Evolutionary conservation across 331 rosid genomes (phyloP), one percentile per base, ranked within the genome.

Genomic region (Stylosanthes scabra): DNA sequence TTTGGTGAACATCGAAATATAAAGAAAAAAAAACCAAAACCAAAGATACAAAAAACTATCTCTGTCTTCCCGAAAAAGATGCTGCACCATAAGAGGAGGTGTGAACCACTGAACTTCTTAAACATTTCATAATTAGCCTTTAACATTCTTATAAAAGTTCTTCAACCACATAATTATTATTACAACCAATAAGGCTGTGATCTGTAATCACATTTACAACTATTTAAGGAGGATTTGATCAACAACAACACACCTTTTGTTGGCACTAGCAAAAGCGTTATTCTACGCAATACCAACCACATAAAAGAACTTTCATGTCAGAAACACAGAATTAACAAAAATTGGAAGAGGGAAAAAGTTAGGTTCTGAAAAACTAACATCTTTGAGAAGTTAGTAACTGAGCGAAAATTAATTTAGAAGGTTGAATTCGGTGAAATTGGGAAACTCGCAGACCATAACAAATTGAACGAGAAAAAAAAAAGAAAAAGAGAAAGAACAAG

Each of bases 391-490:
- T 78, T 54, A 86, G 67, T 29, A 88, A 80, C 72, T 83, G 88
- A 50, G 83, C 86, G 5, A 87, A 84, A 55, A 78, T 88, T 11
- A 79, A 74, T 46, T 89, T 96, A 49, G 88, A 72, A 42, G 79
- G 68, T 16, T 83, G 90, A 77, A 70, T 78, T 51, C 79, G 82
- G 63, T 82, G 80, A 58, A 88, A 83, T 20, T 20, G 25, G 25
- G 25, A 20, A 20, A 20, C 25, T 20, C 25, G 25, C 25, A 20
- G 1, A 20, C 25, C 25, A 20, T 20, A 20, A 20, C 25, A 20
- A 20, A 20, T 20, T 20, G 25, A 20, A 20, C 25, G 25, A 20
- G 25, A 20, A 20, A 20, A 20, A n/a, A n/a, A n/a, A 31, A 3
- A 31, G 4, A 31, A 31, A 31, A 3, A 31, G 34, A 31, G 34